Percentiles rank a stretch among this genome's conserved stretches.
phyloP scores from a whole-genome alignment of 179 eudicot species.

The Beta macrorhiza region DNA sequence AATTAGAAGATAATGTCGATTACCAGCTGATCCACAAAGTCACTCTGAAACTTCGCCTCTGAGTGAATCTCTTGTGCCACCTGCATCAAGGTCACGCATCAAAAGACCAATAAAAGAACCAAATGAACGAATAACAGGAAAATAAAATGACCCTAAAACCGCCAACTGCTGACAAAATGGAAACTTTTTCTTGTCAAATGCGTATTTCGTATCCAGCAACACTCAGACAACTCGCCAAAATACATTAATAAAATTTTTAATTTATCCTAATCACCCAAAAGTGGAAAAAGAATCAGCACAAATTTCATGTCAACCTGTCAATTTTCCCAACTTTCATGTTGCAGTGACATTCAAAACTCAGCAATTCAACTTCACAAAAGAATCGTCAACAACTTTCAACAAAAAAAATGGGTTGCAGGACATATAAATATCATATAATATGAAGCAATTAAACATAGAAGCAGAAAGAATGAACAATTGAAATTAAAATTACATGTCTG shows the following conservation, averaged over 20 bases:
- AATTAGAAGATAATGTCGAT: conserved; percentile 11
- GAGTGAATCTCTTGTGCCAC: conserved; percentile 84
- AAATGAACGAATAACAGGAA: neutral
- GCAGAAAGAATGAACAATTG: too few relatives aligned
- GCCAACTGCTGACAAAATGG: neutral
- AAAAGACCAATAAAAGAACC: conserved; percentile 13
- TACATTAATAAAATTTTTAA: neutral
- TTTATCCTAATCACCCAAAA: neutral
- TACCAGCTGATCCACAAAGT: conserved; percentile 87
- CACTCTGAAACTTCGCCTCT: conserved; percentile 86
- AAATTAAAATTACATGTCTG: conserved; percentile 45
- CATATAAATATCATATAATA: too few relatives aligned
- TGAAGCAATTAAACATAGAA: too few relatives aligned
- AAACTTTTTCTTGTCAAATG: neutral
- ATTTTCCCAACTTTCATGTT: neutral
- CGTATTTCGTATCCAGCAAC: neutral
- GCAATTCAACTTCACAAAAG: neutral
- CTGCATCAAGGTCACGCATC: conserved; percentile 42
- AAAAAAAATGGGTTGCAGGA: too few relatives aligned
- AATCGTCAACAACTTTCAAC: neutral
- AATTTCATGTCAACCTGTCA: neutral
- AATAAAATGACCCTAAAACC: neutral
- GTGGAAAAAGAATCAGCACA: neutral
- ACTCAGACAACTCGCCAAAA: neutral
- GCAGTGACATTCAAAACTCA: neutral